phyloP scores from a whole-genome alignment of 768 basidiomycete species.

The Leccinellum luteum region DNA sequence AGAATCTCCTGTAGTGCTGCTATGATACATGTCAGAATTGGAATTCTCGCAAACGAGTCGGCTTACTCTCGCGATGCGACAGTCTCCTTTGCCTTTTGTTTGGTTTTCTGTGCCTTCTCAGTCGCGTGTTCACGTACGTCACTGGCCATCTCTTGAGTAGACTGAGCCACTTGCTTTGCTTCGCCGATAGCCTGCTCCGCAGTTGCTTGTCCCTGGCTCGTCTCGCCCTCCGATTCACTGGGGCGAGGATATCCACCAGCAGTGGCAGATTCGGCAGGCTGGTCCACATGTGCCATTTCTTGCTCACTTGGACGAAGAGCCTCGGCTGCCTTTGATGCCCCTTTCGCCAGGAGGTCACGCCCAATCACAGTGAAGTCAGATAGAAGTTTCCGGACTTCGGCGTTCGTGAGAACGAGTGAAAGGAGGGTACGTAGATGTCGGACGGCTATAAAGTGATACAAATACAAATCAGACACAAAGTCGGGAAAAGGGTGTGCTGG shows the following conservation, averaged over 20 bases:
- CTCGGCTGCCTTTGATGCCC: slow-evolving; percentile 68
- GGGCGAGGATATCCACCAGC: slow-evolving; percentile 37
- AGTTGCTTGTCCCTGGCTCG: slow-evolving; percentile 31
- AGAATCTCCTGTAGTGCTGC: slow-evolving; percentile 26
- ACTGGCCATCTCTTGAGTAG: slow-evolving; percentile 6
- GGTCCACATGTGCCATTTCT: slow-evolving; percentile 60
- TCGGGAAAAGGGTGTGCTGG: background rate
- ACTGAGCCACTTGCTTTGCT: slow-evolving; percentile 14
- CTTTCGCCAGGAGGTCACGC: slow-evolving; percentile 78
- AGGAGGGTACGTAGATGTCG: slow-evolving; percentile 86
- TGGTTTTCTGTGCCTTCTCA: slow-evolving; percentile 10
- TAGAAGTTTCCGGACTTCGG: slow-evolving; percentile 86
- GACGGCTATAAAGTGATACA: slow-evolving; percentile 50
- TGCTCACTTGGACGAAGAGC: slow-evolving; percentile 65
- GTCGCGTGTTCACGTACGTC: slow-evolving; percentile 5
- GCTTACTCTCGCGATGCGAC: slow-evolving; percentile 17
- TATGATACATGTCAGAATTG: background rate
- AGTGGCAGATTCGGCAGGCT: slow-evolving; percentile 53
- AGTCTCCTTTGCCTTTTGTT: background rate
- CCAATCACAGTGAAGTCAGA: slow-evolving; percentile 75
- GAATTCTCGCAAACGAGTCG: no score
- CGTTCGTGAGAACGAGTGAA: slow-evolving; percentile 87
- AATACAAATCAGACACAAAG: slow-evolving; percentile 7
- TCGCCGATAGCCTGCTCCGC: slow-evolving; percentile 24
- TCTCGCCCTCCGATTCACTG: slow-evolving; percentile 36